A percentile compares a stretch with the other conserved stretches of the same genome.
Conservation (phyloP, 805 yeast genomes). For the Wickerhamomyces subpelliculosus region DNA sequence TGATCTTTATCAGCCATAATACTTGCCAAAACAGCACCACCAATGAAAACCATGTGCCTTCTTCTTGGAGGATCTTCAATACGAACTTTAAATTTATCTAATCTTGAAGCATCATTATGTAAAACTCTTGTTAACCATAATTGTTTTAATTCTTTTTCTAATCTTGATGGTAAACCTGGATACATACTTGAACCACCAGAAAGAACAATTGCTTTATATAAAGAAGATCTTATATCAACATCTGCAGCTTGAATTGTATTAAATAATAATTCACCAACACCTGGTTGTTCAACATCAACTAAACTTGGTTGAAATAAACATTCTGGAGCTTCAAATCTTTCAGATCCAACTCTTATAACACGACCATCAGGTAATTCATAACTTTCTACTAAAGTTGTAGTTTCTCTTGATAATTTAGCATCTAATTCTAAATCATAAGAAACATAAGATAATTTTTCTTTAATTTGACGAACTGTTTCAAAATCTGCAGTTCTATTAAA, state of each 20-base stretch:
- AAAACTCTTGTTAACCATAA: slow-evolving; percentile 89
- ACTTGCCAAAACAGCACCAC: slow-evolving; percentile 96
- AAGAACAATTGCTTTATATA: slow-evolving; percentile 86
- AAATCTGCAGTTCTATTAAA: slow-evolving; percentile 98
- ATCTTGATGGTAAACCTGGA: slow-evolving; percentile 93
- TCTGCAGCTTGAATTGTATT: slow-evolving; percentile 93
- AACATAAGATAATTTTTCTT: slow-evolving; percentile 92
- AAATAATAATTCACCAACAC: slow-evolving; percentile 88
- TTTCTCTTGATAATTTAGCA: slow-evolving; percentile 79
- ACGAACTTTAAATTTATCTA: slow-evolving; percentile 88
- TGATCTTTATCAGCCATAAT: slow-evolving; percentile 98
- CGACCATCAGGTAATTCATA: slow-evolving; percentile 97
- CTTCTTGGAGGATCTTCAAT: slow-evolving; percentile 99
- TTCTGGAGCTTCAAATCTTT: slow-evolving; percentile 95
- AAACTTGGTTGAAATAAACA: slow-evolving; percentile 93
- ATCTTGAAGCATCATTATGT: slow-evolving; percentile 77
- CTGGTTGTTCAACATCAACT: slow-evolving; percentile 95
- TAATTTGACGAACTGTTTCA: slow-evolving; percentile 96
- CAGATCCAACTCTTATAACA: slow-evolving; percentile 87
- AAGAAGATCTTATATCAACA: slow-evolving; percentile 82
- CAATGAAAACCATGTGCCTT: slow-evolving; percentile 97
- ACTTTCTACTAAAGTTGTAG: slow-evolving; percentile 88
- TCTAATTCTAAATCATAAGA: slow-evolving; percentile 92
- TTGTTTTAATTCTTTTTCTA: slow-evolving; percentile 94
- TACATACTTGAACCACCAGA: slow-evolving; percentile 99